These are phyloP conservation scores for Hypomontagnella monticulosa DNA, from an alignment of 495 filamentous ascomycete genomes.

Conservation along the genomic window DNA sequence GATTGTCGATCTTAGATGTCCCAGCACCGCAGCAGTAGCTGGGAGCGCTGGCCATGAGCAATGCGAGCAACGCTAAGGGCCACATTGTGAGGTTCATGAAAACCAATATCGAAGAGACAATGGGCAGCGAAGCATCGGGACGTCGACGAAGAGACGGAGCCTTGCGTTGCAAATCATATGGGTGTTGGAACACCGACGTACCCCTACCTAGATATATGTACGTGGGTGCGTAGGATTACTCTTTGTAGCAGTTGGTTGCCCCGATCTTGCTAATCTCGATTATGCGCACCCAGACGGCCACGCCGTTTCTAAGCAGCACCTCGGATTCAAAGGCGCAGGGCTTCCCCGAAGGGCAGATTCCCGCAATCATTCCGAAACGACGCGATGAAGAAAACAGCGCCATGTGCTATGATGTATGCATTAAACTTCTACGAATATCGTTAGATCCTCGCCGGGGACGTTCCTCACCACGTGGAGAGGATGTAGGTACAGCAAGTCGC, in stretches of 20 bases:
- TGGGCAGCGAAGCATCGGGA: conserved; percentile 18
- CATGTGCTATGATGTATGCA: not conserved
- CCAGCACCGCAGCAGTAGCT: conserved; percentile 20
- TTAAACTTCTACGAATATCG: not conserved
- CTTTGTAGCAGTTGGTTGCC: conserved; percentile 8
- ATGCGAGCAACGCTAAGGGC: conserved; percentile 16
- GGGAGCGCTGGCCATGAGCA: conserved; percentile 7
- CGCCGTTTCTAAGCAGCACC: conserved; percentile 11
- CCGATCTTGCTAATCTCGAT: conserved; percentile 21
- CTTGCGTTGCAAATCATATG: not conserved
- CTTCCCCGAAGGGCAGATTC: not conserved
- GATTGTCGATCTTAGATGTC: conserved; percentile 9
- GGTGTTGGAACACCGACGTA: not conserved
- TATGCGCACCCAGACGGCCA: conserved; percentile 1
- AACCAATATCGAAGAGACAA: not conserved
- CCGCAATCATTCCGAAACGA: too few species aligned
- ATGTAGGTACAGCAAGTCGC: conserved; percentile 6
- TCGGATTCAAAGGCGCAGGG: conserved; percentile 13
- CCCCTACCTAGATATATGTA: conserved; percentile 11
- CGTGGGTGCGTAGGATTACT: conserved; percentile 13
- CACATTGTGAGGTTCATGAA: conserved; percentile 15
- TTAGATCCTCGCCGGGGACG: conserved; percentile 10
- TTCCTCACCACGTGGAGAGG: conserved; percentile 19
- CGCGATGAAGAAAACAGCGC: too few species aligned
- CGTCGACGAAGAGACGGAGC: conserved; percentile 7